Base-by-base conservation (phyloP, 176 grass and related monocot genomes). In the Lolium perenne region DNA sequence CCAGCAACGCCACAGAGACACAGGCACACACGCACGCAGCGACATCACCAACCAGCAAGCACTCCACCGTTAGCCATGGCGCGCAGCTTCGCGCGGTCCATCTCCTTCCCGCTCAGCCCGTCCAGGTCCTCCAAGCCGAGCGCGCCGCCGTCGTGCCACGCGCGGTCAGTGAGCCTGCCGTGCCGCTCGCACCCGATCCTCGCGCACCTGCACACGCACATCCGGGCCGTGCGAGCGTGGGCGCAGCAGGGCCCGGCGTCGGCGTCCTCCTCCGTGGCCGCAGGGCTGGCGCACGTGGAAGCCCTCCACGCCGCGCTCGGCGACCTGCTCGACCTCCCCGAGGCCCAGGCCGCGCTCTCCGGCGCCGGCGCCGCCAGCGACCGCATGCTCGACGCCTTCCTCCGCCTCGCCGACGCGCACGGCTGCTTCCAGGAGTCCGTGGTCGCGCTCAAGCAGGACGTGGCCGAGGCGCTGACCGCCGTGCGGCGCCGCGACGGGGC, bases 91-190 rank as follows among this genome's bases (percentile, higher is more conserved):
- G 84, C 25, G 4, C 95, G 95, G 6, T 93, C 93, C 47, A 89
- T 95, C 58, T 95, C 95, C 20, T 75, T 95, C 64, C 91, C 95
- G 2, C 88, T 95, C 4, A 95, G 89, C 76, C 93, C 93, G 0
- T 77, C 77, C 69, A 0, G 45, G 1, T 46, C 45, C 0, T 14
- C 32, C 51, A 94, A 91, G 81, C 10, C 57, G 3, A 21, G 29
- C 14, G 2, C 26, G 2, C 18, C 66, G 17, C 3, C 69, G 6
- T 25, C 54, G 0, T 80, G 62, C 73, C 90, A 89, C 75, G 82
- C 79, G 5, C 95, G 93, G 45, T 61, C 91, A 0, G 76, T 85
- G 5, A 92, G 89, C 85, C 78, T 95, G 5, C 93, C 95, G 0
- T 93, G 91, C 88, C 91, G 85, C 0, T 91, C 93, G 8, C 95